These are phyloP conservation scores for Jasminum sambac DNA, from an alignment of 257 asterid species.

Conservation along the genomic window DNA sequence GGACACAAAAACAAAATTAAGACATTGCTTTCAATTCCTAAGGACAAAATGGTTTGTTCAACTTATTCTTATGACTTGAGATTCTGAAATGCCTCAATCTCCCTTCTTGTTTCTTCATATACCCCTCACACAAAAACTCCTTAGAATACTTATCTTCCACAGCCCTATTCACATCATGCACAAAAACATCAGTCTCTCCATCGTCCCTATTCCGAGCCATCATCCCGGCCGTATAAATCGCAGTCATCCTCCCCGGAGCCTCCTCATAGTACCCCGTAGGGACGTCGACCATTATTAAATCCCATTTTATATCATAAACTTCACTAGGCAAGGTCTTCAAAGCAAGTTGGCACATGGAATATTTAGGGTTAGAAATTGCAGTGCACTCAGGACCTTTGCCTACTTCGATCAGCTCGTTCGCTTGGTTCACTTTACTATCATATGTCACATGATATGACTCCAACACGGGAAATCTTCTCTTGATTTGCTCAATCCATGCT, in stretches of 20 bases:
- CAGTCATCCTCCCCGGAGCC: slow-evolving; percentile 91
- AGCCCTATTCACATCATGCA: slow-evolving; percentile 88
- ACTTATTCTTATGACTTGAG: slow-evolving; percentile 57
- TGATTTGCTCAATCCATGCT: slow-evolving; percentile 71
- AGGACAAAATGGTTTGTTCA: slow-evolving; percentile 77
- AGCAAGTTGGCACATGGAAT: slow-evolving; percentile 82
- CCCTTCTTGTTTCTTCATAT: slow-evolving; percentile 78
- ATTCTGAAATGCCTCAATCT: slow-evolving; percentile 76
- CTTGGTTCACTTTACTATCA: slow-evolving; percentile 63
- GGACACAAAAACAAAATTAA: neutral
- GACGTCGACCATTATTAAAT: slow-evolving; percentile 89
- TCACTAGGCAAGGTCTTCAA: slow-evolving; percentile 59
- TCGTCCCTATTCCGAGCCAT: slow-evolving; percentile 67
- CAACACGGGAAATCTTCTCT: slow-evolving; percentile 66
- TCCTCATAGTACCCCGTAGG: slow-evolving; percentile 84
- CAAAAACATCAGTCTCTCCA: slow-evolving; percentile 67
- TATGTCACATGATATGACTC: slow-evolving; percentile 67
- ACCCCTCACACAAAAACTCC: slow-evolving; percentile 72
- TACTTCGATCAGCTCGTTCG: slow-evolving; percentile 48
- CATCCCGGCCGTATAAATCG: slow-evolving; percentile 94
- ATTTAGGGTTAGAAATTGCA: slow-evolving; percentile 52
- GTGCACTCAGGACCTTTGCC: slow-evolving; percentile 77
- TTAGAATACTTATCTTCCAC: slow-evolving; percentile 71
- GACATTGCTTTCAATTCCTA: neutral
- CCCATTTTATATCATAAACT: slow-evolving; percentile 67